Evolutionary conservation across 208 protist genomes (phyloP).

Genomic region (Angomonas ambiguus): DNA sequence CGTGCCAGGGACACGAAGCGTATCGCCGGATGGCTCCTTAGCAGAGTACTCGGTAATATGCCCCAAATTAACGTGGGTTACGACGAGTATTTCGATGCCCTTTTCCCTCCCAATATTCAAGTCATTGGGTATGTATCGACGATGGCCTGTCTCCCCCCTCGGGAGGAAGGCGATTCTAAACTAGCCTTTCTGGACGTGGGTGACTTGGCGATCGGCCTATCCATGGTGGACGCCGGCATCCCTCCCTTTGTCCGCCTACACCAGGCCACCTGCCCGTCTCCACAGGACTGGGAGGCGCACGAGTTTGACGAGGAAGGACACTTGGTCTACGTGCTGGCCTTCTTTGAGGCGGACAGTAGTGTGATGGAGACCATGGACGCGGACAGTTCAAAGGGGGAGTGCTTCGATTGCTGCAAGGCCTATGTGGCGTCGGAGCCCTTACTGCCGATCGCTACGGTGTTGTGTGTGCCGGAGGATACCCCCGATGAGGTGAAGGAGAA

Average conservation of each 20-base stretch:
- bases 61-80: constrained; percentile 74
- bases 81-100: constrained; percentile 82
- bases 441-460: constrained; percentile 71
- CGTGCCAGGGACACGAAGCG: constrained; percentile 63
- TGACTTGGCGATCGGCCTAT: constrained; percentile 69
- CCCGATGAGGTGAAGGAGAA: constrained; percentile 51
- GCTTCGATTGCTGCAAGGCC: constrained; percentile 64
- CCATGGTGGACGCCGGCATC: constrained; percentile 81
- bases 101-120: constrained; percentile 53
- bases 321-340: constrained; percentile 60
- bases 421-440: constrained; percentile 57
- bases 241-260: constrained; percentile 76
- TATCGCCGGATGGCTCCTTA: constrained; percentile 82
- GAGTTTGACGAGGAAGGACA: constrained; percentile 36
- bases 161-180: constrained; percentile 13
- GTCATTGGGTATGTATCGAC: constrained; percentile 81
- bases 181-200: constrained; percentile 80
- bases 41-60: constrained; percentile 58
- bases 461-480: constrained; percentile 46
- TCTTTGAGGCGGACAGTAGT: constrained; percentile 57
- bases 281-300: constrained; percentile 33
- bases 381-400: constrained; percentile 10
- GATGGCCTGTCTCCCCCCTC: constrained; percentile 73
- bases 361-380: constrained; percentile 31
- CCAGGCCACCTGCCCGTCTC: constrained; percentile 24